A percentile compares a stretch with the other conserved stretches of the same genome.
Evolutionary conservation across 148 eudicot species (phyloP).

Genomic region (Rhododendron williamsianum): DNA sequence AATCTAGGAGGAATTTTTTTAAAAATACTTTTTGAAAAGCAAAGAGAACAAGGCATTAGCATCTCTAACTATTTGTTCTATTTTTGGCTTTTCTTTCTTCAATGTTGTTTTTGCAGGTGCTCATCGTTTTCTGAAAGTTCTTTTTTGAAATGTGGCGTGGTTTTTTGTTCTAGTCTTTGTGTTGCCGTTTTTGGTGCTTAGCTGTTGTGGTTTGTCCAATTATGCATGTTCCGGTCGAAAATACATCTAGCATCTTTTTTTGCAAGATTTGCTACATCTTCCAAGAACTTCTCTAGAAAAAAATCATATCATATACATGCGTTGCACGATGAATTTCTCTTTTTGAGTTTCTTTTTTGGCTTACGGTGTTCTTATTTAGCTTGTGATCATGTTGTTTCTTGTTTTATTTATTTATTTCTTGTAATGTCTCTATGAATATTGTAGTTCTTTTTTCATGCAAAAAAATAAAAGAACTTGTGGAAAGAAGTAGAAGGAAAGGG

Average conservation of each 20-base stretch:
- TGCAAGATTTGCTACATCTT: background rate
- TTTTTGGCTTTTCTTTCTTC: background rate
- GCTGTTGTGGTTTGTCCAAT: background rate
- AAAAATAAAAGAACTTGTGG: too few species aligned
- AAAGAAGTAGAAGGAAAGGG: too few species aligned
- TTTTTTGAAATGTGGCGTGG: background rate
- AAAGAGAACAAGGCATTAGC: too few species aligned
- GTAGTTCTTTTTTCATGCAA: too few species aligned
- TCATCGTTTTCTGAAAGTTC: background rate
- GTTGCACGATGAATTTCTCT: background rate
- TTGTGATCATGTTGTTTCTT: background rate
- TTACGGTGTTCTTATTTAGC: background rate
- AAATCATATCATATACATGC: background rate
- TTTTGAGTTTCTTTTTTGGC: too few species aligned
- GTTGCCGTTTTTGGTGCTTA: background rate
- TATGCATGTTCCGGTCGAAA: too few species aligned
- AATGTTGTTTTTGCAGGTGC: background rate
- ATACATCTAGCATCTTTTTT: too few species aligned
- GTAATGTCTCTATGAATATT: too few species aligned
- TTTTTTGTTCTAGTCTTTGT: background rate
- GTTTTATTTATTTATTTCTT: background rate
- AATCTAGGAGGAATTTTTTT: too few species aligned
- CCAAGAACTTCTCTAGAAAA: too few species aligned
- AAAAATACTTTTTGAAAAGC: too few species aligned
- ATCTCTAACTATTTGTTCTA: background rate